Percentiles rank a stretch among this genome's conserved stretches.
Evolutionary conservation across 2,329 filamentous ascomycete genomes (phyloP).

Genomic region (Paracorniculantispora psalliotae): DNA sequence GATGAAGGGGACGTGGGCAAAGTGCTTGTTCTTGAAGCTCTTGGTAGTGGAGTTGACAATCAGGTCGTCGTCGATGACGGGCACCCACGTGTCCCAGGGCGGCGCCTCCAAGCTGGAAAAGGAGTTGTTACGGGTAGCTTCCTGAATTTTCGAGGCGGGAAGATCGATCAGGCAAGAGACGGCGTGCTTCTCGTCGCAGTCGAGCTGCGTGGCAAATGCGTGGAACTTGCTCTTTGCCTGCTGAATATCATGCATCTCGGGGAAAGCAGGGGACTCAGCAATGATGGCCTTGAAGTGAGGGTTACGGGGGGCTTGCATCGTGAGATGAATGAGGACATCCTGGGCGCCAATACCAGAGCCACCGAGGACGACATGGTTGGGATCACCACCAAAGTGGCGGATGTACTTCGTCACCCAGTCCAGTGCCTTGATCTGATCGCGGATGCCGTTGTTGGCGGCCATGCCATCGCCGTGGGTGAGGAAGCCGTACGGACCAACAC

Average conservation of each 20-base stretch:
- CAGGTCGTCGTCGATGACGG: slow-evolving; percentile 50
- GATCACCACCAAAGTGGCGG: slow-evolving; percentile 45
- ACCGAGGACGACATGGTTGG: slow-evolving; percentile 47
- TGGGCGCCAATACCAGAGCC: slow-evolving; percentile 65
- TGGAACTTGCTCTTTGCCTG: slow-evolving; percentile 40
- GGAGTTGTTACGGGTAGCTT: slow-evolving; percentile 28
- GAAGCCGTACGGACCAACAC: slow-evolving; percentile 70
- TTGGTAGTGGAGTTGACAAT: slow-evolving; percentile 46
- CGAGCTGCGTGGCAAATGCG: slow-evolving; percentile 33
- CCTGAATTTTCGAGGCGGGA: slow-evolving; percentile 36
- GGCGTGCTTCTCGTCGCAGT: not conserved
- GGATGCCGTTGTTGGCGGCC: slow-evolving; percentile 63
- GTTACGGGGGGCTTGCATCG: slow-evolving; percentile 45
- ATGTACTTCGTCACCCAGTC: slow-evolving; percentile 64
- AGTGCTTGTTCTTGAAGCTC: slow-evolving; percentile 42
- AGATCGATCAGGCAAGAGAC: slow-evolving; percentile 43
- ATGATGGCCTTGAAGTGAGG: slow-evolving; percentile 48
- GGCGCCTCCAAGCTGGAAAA: slow-evolving; percentile 16
- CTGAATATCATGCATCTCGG: slow-evolving; percentile 38
- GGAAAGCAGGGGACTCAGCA: slow-evolving; percentile 49
- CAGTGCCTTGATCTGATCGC: slow-evolving; percentile 64
- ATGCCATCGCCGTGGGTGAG: slow-evolving; percentile 54
- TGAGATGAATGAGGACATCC: slow-evolving; percentile 61
- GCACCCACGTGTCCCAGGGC: slow-evolving; percentile 50
- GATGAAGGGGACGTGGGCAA: slow-evolving; percentile 50